phyloP scores from a whole-genome alignment of 257 asterid species.

The Plantago major region DNA sequence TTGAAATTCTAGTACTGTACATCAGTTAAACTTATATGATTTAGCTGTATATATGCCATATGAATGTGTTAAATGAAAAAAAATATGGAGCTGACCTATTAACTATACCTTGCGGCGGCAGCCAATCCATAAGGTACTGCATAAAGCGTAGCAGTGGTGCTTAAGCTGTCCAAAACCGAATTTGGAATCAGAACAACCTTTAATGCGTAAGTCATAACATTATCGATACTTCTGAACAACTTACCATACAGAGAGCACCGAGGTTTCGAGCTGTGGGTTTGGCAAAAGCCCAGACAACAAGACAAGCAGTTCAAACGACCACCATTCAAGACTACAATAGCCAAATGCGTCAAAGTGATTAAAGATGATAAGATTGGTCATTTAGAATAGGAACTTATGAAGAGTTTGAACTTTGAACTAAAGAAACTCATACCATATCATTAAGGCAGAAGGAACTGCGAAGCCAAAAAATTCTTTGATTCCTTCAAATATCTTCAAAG shows the following conservation, averaged over 20 bases:
- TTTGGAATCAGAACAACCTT: background rate
- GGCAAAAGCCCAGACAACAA: constrained; percentile 74
- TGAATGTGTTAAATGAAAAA: background rate
- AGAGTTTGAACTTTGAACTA: background rate
- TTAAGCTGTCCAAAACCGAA: constrained; percentile 36
- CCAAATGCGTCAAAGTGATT: background rate
- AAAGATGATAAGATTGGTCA: background rate
- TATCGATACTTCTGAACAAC: constrained; percentile 9
- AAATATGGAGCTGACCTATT: background rate
- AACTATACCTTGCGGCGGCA: constrained; percentile 68
- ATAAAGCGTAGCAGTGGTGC: constrained; percentile 47
- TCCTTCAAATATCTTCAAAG: constrained; percentile 49
- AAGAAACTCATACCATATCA: constrained; percentile 44
- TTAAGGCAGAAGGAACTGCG: constrained; percentile 64
- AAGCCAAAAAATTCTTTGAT: constrained; percentile 44
- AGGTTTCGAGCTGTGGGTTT: constrained; percentile 86
- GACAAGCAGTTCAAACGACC: constrained; percentile 76
- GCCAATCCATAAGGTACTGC: constrained; percentile 63
- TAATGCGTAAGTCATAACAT: too few species aligned
- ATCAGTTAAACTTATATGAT: too few species aligned
- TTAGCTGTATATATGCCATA: too few species aligned
- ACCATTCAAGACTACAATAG: constrained; percentile 61
- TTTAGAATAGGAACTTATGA: background rate
- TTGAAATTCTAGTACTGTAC: constrained; percentile 73
- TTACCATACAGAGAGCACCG: constrained; percentile 78